Conservation (phyloP, 768 basidiomycete genomes). For the Nidularia sp. region DNA sequence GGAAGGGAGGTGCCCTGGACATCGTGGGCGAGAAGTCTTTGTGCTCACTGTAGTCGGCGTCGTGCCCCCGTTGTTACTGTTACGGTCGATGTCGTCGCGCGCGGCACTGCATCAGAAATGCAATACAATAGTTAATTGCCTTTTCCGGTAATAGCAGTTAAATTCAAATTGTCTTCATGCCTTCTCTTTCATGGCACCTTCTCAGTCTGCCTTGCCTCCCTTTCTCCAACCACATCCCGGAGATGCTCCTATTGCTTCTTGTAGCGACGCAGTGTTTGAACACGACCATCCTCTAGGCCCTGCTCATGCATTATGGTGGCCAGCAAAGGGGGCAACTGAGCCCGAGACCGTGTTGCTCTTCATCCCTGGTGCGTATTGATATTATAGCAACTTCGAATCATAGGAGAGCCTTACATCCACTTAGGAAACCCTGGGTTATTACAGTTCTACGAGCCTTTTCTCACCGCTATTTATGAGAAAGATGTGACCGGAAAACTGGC, state of each 20-base stretch:
- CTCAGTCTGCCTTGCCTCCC: conserved; percentile 1
- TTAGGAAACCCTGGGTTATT: conserved; percentile 57
- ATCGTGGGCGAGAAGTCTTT: conserved; percentile 20
- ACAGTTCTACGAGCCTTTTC: conserved; percentile 65
- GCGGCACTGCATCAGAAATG: no score
- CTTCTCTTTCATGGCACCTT: no score
- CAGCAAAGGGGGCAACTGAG: conserved; percentile 11
- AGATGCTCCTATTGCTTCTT: background rate
- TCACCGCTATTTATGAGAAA: conserved; percentile 42
- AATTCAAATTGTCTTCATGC: no score
- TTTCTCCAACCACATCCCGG: conserved; percentile 4
- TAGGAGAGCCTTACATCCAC: background rate
- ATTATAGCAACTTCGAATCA: background rate
- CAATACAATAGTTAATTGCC: no score
- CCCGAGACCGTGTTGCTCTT: conserved; percentile 38
- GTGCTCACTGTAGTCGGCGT: no score
- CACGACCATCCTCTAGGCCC: conserved; percentile 32
- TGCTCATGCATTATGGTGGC: conserved; percentile 55
- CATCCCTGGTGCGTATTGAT: conserved; percentile 36
- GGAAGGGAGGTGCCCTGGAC: conserved; percentile 58
- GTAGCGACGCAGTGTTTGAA: conserved; percentile 29
- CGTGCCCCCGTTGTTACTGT: no score
- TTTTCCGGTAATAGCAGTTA: no score
- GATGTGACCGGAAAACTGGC: conserved; percentile 33
- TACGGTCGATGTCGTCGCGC: no score